Evolutionary conservation across 164 flowering plant species (phyloP), one percentile per base, ranked within the genome.

Genomic region (Magnolia kwangsiensis): DNA sequence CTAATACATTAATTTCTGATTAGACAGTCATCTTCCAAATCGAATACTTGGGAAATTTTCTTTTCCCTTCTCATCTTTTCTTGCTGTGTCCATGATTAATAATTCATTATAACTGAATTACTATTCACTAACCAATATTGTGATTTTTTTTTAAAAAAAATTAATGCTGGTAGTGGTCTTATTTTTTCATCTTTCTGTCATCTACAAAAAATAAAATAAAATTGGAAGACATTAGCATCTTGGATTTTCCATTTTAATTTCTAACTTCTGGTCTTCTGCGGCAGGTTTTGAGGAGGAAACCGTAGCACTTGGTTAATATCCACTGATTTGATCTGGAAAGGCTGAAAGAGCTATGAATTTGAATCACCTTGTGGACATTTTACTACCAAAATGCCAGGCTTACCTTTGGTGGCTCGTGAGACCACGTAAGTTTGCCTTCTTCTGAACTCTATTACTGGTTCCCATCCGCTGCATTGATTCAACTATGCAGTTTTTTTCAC

Each of bases 321-420:
- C 18, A 16, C 61, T 11, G 61, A 55, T 55, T 55, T 55, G 61
- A 55, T 31, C 24, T 64, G 29, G 77, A 66, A 50, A 72, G 69
- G 76, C 75, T 77, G 67, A 37, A 55, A 29, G 45, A 72, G 79
- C 69, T 78, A 80, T 80, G 82, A 80, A 72, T 76, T 73, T 82
- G 21, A 8, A 13, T 50, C 49, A 37, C 72, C 50, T 37, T 31
- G 68, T 37, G 76, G 82, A 51, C 24, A 50, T 50, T 51, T 49
- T 50, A 2, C 66, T 50, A 45, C 37, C 51, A 82, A 49, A 63
- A 82, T 82, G 84, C 84, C 84, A 29, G 82, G 84, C 72, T 80
- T 82, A 75, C 82, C 84, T 51, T 80, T 82, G 84, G 72, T 78
- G 55, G 73, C 72, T 73, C 81, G 69, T 82, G 84, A 82, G 72